Evolutionary conservation across 2,329 filamentous ascomycete species (phyloP).

Genomic region (Aureobasidium subglaciale): DNA sequence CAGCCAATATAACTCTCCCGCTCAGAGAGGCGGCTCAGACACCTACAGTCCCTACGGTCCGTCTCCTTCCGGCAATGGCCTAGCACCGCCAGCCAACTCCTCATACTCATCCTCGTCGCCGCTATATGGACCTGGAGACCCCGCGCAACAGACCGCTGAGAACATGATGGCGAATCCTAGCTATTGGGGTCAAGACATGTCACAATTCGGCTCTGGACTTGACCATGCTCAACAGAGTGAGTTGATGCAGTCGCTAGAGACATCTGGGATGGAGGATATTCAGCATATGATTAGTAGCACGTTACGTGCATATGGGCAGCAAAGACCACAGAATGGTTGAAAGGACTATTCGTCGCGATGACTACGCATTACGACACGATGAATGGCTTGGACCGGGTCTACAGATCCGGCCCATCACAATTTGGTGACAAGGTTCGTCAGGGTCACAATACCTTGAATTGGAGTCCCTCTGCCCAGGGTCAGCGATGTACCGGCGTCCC

Average conservation of each 20-base stretch:
- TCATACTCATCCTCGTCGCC: slow-evolving; percentile 3
- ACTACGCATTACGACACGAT: neutral
- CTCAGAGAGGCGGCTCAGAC: neutral
- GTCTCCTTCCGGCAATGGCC: neutral
- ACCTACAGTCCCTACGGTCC: neutral
- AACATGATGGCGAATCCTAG: neutral
- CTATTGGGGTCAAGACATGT: slow-evolving; percentile 14
- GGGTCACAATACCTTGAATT: no score
- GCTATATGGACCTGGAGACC: neutral
- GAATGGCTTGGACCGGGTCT: no score
- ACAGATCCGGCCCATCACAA: no score
- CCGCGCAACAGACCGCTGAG: neutral
- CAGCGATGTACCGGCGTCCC: no score
- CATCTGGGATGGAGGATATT: slow-evolving; percentile 32
- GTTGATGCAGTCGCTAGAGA: slow-evolving; percentile 31
- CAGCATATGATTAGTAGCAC: slow-evolving; percentile 30
- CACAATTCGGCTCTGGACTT: slow-evolving; percentile 27
- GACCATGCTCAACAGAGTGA: slow-evolving; percentile 30
- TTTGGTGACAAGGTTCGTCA: neutral
- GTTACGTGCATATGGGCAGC: slow-evolving; percentile 1
- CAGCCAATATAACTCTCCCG: neutral
- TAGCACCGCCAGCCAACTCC: neutral
- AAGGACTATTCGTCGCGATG: neutral
- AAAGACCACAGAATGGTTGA: slow-evolving; percentile 10
- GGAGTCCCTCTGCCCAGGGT: no score